Evolutionary conservation across 2,329 filamentous ascomycete species (phyloP).

Genomic region (Uncinocarpus reesii): DNA sequence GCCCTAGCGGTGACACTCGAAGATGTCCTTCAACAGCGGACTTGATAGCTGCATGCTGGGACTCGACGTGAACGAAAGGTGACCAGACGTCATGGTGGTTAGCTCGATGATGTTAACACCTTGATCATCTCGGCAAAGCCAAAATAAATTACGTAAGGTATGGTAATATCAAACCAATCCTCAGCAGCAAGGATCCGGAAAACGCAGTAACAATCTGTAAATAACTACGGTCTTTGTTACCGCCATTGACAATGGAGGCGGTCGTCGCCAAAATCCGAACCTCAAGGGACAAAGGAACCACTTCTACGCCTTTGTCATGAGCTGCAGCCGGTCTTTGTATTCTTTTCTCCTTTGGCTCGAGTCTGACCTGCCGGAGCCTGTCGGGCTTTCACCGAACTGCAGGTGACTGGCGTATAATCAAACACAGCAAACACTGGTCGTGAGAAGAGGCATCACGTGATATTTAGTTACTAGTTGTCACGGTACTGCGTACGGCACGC

Average conservation of each 20-base stretch:
- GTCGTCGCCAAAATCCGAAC: too few relatives aligned
- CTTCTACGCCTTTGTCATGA: too few relatives aligned
- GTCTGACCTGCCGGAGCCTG: too few relatives aligned
- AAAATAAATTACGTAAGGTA: not conserved
- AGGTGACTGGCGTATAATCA: too few relatives aligned
- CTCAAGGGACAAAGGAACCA: too few relatives aligned
- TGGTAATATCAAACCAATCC: not conserved
- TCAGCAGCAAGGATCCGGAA: too few relatives aligned
- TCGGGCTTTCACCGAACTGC: too few relatives aligned
- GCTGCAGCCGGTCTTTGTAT: too few relatives aligned
- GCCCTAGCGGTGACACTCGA: not conserved
- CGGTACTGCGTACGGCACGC: not conserved
- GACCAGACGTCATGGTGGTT: slow-evolving; percentile 1
- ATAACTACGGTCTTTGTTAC: too few relatives aligned
- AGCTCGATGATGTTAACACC: slow-evolving; percentile 5
- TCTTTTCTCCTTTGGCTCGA: too few relatives aligned
- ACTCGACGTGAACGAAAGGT: not conserved
- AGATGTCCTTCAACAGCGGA: not conserved
- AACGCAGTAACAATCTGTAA: too few relatives aligned
- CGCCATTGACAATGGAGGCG: too few relatives aligned
- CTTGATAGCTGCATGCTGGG: not conserved
- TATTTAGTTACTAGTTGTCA: not conserved
- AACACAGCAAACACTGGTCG: not conserved
- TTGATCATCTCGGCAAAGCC: not conserved
- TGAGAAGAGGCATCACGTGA: not conserved